These are phyloP conservation scores for Protomyces arabidopsidicola DNA, from an alignment of 1,139 yeast species.

Conservation along the genomic window DNA sequence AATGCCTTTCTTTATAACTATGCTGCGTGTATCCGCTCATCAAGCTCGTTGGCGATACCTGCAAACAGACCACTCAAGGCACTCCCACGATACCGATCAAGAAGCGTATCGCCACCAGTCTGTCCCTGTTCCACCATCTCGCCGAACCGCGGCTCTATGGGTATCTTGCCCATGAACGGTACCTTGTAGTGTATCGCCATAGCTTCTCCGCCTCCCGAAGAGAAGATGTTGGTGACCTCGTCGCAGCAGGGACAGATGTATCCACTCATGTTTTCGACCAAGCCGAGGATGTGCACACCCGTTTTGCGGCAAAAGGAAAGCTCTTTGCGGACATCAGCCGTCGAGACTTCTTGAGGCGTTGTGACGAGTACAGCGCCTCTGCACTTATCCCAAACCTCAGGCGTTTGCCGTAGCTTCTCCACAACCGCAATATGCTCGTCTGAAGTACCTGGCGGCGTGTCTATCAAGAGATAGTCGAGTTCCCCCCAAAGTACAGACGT, in stretches of 20 bases:
- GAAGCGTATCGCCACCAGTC: slow-evolving; percentile 1
- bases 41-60: slow-evolving; percentile 4
- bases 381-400: background rate
- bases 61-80: slow-evolving; percentile 4
- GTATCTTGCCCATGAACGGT: slow-evolving; percentile 76
- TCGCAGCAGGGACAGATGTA: slow-evolving; percentile 91
- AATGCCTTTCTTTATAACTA: background rate
- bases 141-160: slow-evolving; percentile 88
- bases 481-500: slow-evolving; percentile 89
- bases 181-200: slow-evolving; percentile 59
- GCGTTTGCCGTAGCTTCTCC: slow-evolving; percentile 55
- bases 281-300: slow-evolving; percentile 70
- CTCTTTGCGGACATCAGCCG: slow-evolving; percentile 91
- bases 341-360: slow-evolving; percentile 91
- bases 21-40: background rate
- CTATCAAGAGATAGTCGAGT: slow-evolving; percentile 76
- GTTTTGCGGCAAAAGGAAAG: slow-evolving; percentile 88
- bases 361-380: slow-evolving; percentile 87
- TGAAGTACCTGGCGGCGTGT: slow-evolving; percentile 98
- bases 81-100: slow-evolving; percentile 11
- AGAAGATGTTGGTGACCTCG: slow-evolving; percentile 80
- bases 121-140: slow-evolving; percentile 28
- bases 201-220: slow-evolving; percentile 84
- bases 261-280: slow-evolving; percentile 96
- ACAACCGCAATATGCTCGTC: slow-evolving; percentile 98